Evolutionary conservation across 805 yeast genomes (phyloP), one percentile per base, ranked within the genome.

Genomic region (Isabelozyma pseudorhagii): DNA sequence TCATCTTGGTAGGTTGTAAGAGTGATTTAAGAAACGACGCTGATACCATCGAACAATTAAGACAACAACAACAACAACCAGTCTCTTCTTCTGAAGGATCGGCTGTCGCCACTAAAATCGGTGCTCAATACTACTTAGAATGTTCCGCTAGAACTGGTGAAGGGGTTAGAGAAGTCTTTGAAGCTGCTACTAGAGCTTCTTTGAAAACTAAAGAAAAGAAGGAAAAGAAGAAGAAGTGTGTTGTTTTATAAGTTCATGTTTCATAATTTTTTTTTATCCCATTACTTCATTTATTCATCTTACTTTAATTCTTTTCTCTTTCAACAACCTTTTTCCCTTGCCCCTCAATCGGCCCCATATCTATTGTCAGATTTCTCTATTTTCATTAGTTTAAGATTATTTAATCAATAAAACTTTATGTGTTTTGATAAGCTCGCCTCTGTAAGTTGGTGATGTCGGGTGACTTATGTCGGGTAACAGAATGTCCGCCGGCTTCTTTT

Each of bases 141-240:
- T 90, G 97, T 79, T 89, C 96, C 46, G 97, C 97, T 38, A 87
- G 86, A 75, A 84, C 89, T 58, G 91, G 91, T 64, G 86, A 85
- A 69, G 96, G 96, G 73, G 97, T 90, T 51, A 85, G 89, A 69
- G 96, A 89, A 69, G 97, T 91, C 51, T 90, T 90, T 66, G 96
- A 89, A 75, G 84, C 88, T 58, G 97, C 97, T 34, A 89, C 97
- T 21, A 82, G 96, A 69, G 96, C 96, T 49, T 89, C 96, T 15
- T 80, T 90, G 61, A 81, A 79, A 76, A 82, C 84, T 49, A 82
- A 84, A 69, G 81, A 77, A 62, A 71, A 70, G 71, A 74, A 69
- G 63, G 80, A 79, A 64, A 81, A 80, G 77, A 81, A 80, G 78
- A 85, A 81, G 74, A 83, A 82, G 75, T 88, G 96, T 77, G 74